Evolutionary conservation across 2,329 filamentous ascomycete species (phyloP).

Genomic region (Fusarium aywerte): DNA sequence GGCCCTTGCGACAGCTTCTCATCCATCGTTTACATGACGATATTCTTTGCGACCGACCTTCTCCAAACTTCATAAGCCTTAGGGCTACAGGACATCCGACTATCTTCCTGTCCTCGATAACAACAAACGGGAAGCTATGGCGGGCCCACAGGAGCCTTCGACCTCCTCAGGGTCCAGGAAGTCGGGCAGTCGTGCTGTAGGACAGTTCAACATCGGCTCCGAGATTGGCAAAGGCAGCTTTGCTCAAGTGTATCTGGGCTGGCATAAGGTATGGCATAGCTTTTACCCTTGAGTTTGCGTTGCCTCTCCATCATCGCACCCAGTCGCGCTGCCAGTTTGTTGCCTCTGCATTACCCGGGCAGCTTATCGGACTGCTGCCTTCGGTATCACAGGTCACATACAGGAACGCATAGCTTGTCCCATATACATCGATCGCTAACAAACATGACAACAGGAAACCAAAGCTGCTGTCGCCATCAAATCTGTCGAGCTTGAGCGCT

Average conservation of each 20-base stretch:
- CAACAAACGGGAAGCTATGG: slow-evolving; percentile 52
- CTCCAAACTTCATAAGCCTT: slow-evolving; percentile 53
- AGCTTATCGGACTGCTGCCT: slow-evolving; percentile 7
- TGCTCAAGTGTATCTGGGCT: slow-evolving; percentile 90
- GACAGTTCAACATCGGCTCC: slow-evolving; percentile 82
- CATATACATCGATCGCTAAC: slow-evolving; percentile 9
- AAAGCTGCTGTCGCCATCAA: slow-evolving; percentile 93
- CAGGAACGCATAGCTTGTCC: neutral
- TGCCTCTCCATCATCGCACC: slow-evolving; percentile 22
- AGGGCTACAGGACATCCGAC: slow-evolving; percentile 49
- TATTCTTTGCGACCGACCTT: slow-evolving; percentile 49
- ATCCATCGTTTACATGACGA: slow-evolving; percentile 56
- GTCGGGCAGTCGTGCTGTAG: slow-evolving; percentile 60
- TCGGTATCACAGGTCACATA: slow-evolving; percentile 7
- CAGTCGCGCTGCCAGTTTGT: slow-evolving; percentile 19
- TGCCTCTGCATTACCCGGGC: slow-evolving; percentile 4
- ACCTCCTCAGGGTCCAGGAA: slow-evolving; percentile 51
- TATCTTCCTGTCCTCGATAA: slow-evolving; percentile 51
- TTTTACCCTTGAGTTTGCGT: slow-evolving; percentile 7
- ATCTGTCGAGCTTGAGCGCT: slow-evolving; percentile 87
- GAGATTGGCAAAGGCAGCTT: slow-evolving; percentile 99
- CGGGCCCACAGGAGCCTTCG: slow-evolving; percentile 53
- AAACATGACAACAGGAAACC: slow-evolving; percentile 67
- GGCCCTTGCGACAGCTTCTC: slow-evolving; percentile 25
- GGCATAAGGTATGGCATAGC: slow-evolving; percentile 72